These are phyloP conservation scores for Hericium coralloides DNA, from an alignment of 768 basidiomycete genomes.

Conservation along the genomic window DNA sequence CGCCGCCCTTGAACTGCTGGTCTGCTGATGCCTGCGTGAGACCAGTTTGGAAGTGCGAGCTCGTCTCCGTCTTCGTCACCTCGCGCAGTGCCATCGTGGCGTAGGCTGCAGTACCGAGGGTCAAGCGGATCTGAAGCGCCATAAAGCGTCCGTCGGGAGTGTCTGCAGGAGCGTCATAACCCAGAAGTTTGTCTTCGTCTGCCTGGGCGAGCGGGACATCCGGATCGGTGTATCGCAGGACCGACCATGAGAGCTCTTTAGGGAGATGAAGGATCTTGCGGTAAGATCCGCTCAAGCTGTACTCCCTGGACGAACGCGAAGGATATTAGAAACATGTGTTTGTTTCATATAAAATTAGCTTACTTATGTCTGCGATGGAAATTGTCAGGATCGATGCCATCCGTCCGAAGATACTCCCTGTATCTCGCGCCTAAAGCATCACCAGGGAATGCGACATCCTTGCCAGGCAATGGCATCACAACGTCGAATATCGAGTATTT, in stretches of 20 bases:
- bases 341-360: constrained; percentile 14
- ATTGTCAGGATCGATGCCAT: constrained; percentile 87
- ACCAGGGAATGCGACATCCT: constrained; percentile 87
- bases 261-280: constrained; percentile 86
- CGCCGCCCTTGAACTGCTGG: constrained; percentile 66
- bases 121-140: constrained; percentile 79
- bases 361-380: constrained; percentile 88
- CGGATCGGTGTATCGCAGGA: constrained; percentile 86
- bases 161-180: constrained; percentile 61
- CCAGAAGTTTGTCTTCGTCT: constrained; percentile 88
- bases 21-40: constrained; percentile 75
- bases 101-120: constrained; percentile 87
- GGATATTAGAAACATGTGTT: background rate
- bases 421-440: constrained; percentile 84
- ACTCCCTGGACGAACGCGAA: constrained; percentile 52
- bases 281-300: constrained; percentile 88
- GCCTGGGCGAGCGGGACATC: constrained; percentile 88
- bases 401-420: constrained; percentile 66
- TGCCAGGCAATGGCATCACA: constrained; percentile 95
- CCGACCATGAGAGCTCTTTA: constrained; percentile 70
- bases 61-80: constrained; percentile 92
- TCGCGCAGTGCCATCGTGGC: constrained; percentile 98
- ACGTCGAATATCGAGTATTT: constrained; percentile 90
- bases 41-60: constrained; percentile 80
- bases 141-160: constrained; percentile 72